These are phyloP conservation scores for Solanum ahanhuiri DNA, from an alignment of 257 asterid genomes.

Conservation along the genomic window DNA sequence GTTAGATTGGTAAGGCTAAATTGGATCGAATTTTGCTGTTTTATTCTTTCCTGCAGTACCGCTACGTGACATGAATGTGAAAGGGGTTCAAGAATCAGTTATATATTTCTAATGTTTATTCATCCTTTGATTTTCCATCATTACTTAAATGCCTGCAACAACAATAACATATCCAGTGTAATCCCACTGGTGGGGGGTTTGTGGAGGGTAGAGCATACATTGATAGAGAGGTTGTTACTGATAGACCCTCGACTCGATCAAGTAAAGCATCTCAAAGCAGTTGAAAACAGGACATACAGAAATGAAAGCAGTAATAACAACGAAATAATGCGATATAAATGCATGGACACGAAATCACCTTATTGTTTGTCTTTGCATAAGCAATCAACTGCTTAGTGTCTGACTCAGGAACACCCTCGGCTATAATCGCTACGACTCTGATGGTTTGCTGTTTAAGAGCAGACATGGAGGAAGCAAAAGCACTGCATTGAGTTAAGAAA, in stretches of 20 bases:
- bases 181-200: not conserved
- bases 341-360: slow-evolving; percentile 24
- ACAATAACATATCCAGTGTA: no score
- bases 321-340: not conserved
- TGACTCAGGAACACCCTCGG: slow-evolving; percentile 97
- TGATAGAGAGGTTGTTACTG: not conserved
- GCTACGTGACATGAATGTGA: not conserved
- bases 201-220: not conserved
- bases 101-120: not conserved
- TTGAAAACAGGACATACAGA: not conserved
- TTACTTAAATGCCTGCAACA: not conserved
- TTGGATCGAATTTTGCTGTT: not conserved
- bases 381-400: slow-evolving; percentile 93
- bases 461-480: slow-evolving; percentile 89
- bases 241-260: not conserved
- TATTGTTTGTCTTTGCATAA: slow-evolving; percentile 89
- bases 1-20: not conserved
- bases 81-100: not conserved
- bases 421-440: slow-evolving; percentile 87
- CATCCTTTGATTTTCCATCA: not conserved
- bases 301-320: not conserved
- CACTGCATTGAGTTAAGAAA: slow-evolving; percentile 37
- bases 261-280: not conserved
- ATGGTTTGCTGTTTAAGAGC: slow-evolving; percentile 96
- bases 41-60: not conserved